Conservation (phyloP, 441 rosid species). For the Populus trichocarpa region DNA sequence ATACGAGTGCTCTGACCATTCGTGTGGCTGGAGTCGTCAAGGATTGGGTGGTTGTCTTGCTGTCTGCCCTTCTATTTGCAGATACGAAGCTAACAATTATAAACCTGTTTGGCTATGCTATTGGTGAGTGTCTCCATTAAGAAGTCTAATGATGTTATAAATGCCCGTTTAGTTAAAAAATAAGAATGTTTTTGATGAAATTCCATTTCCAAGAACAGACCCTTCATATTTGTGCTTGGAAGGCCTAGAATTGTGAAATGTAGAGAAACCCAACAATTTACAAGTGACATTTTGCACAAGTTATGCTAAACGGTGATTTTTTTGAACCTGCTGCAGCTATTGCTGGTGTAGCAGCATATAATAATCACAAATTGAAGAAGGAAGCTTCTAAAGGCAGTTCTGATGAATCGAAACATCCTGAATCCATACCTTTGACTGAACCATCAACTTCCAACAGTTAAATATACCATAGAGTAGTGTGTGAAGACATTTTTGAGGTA, state of each 20-base stretch:
- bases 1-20: slow-evolving; percentile 92
- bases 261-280: background rate
- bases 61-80: slow-evolving; percentile 71
- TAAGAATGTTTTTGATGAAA: background rate
- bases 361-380: slow-evolving; percentile 66
- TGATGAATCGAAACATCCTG: slow-evolving; percentile 22
- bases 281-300: background rate
- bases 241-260: background rate
- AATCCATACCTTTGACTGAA: slow-evolving; percentile 28
- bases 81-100: slow-evolving; percentile 70
- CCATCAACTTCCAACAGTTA: slow-evolving; percentile 30
- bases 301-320: background rate
- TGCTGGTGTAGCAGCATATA: slow-evolving; percentile 78
- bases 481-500: slow-evolving; percentile 23
- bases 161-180: background rate
- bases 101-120: slow-evolving; percentile 71
- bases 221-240: background rate
- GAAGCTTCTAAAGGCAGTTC: slow-evolving; percentile 45
- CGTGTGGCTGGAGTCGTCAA: slow-evolving; percentile 89
- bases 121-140: slow-evolving; percentile 41
- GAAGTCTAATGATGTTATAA: background rate
- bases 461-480: background rate
- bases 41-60: slow-evolving; percentile 81
- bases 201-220: background rate
- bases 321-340: slow-evolving; percentile 42